Conservation (phyloP, 768 basidiomycete species). For the Hebeloma cylindrosporum region DNA sequence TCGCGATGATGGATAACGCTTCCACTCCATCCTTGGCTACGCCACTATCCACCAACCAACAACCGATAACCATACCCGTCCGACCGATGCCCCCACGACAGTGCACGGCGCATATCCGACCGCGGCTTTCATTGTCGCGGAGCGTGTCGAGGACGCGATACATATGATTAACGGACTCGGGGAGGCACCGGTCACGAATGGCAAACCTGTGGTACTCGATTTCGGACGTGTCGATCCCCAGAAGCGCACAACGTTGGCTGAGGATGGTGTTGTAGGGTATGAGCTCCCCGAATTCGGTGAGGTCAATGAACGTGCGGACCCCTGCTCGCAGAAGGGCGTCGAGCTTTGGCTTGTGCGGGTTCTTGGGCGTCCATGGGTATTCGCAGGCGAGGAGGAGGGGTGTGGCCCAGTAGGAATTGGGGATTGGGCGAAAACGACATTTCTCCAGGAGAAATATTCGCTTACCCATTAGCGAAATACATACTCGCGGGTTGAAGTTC, state of each 20-base stretch:
- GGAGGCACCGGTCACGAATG: conserved; percentile 70
- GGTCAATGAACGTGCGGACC: conserved; percentile 80
- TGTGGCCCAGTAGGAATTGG: conserved; percentile 87
- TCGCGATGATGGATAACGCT: conserved; percentile 62
- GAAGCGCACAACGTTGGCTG: conserved; percentile 47
- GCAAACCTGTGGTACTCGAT: conserved; percentile 81
- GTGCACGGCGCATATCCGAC: conserved; percentile 69
- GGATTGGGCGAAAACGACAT: conserved; percentile 77
- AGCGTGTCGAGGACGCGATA: conserved; percentile 58
- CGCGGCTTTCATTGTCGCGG: conserved; percentile 56
- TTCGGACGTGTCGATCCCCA: conserved; percentile 52
- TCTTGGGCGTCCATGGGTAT: conserved; percentile 71
- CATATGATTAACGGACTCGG: conserved; percentile 59
- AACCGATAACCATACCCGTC: conserved; percentile 63
- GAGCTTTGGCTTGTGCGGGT: conserved; percentile 61
- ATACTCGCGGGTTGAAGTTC: no score
- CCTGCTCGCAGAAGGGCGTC: conserved; percentile 71
- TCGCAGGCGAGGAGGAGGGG: conserved; percentile 74
- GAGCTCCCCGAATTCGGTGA: conserved; percentile 80
- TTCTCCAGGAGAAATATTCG: no score
- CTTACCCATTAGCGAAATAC: no score
- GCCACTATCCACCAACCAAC: conserved; percentile 74
- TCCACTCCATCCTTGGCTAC: conserved; percentile 61
- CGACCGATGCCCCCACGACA: conserved; percentile 79
- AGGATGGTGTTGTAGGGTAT: conserved; percentile 61